Base-by-base conservation (phyloP, 305 asterid species). In the Fraxinus latifolia region DNA sequence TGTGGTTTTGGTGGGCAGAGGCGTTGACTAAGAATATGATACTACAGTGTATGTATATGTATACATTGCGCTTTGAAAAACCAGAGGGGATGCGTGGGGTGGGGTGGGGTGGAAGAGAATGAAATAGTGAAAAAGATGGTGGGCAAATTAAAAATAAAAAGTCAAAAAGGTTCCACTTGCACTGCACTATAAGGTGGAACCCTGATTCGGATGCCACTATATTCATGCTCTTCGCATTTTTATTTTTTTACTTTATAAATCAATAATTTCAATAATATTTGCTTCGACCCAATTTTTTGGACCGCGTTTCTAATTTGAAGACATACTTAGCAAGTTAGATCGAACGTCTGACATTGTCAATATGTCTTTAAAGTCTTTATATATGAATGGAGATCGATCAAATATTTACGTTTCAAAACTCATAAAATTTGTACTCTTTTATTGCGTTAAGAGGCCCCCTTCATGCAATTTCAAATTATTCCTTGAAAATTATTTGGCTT, bases 81-180 rank as follows among this genome's bases (percentile, higher is more conserved):
- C 1, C 14, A 0, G 72, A 0, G 1, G 25, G 19, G 76, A 0
- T 7, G 25, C 9, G 23, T 12, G 76, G 42, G 39, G 9, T 4
- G 37, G 76, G 39, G 6, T 11, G 75, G 14, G 11, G 7, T 3
- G 7, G 27, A 14, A 80, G 68, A 60, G 44, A 58, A 29, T 70
- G 37, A 83, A 80, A 79, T 65, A 39, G 14, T 76, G 82, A 60
- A 77, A 77, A 25, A 58, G 53, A 39, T 39, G 29, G 23, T 83
- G 15, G 82, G 77, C 23, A n/a, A 4, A 73, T 77, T 50, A 81
- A 80, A 42, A 78, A 80, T n/a, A 67, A 21, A 77, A 85, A 85
- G 91, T 89, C 91, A 87, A 89, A 60, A 87, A 85, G 86, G 85
- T 70, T 82, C 89, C 91, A 89, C 91, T 89, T 77, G 53, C 33